Base-by-base conservation (phyloP, 805 yeast species). In the Yueomyces sinensis region DNA sequence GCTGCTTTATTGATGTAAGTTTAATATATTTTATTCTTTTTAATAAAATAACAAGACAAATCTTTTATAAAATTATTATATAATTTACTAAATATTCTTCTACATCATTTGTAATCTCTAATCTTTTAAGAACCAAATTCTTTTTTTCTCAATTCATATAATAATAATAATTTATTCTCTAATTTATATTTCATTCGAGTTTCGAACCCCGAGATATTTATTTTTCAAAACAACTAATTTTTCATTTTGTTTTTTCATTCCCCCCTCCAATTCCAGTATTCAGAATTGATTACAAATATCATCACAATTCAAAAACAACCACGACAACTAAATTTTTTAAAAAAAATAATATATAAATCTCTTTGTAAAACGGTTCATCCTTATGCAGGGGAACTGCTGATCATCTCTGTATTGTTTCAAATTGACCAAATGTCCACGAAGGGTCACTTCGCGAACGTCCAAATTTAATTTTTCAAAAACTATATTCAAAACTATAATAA, bases 371-470 rank as follows among this genome's bases (percentile, higher is more conserved):
- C 96, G 96, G 93, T 95, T 87, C 97, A 89, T 89, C 97, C 95
- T 91, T 91, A 91, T 89, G 97, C 97, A 89, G 95, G 97, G 97
- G 95, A 95, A 94, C 93, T 91, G 97, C 97, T 89, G 87, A 89
- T 91, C 97, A 89, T 89, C 98, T 89, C 97, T 89, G 98, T 89
- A 89, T 89, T 86, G 94, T 80, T 89, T 87, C 95, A 79, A 87
- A 79, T 89, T 89, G 96, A 89, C 96, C 89, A 84, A 79, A 76
- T 78, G 89, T 76, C 86, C 82, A 77, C 72, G 51, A 40, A 42
- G 52, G 52, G 53, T 45, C 46, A 47, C 50, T 40, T 38, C 54
- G 45, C 38, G 41, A 35, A 41, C 48, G 29, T 20, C 4, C n/a
- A n/a, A n/a, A n/a, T n/a, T n/a, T n/a, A n/a, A n/a, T n/a, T n/a